These are phyloP conservation scores for Udeniomyces megalosporus DNA, from an alignment of 768 basidiomycete species.

Conservation along the genomic window DNA sequence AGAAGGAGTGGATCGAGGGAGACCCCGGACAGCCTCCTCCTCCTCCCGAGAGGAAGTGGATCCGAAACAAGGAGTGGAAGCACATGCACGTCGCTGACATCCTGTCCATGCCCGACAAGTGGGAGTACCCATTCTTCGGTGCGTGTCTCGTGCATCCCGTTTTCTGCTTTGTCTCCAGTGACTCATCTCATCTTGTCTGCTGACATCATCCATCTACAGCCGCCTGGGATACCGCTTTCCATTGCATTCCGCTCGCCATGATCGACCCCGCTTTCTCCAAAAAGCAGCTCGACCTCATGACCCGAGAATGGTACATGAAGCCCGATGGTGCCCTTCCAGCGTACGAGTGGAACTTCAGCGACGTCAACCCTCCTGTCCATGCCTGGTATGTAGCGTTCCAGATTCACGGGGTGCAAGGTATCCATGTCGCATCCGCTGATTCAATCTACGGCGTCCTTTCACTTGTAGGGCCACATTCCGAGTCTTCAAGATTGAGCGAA, in stretches of 20 bases:
- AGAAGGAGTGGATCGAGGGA: slow-evolving; percentile 89
- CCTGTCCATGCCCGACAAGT: slow-evolving; percentile 99
- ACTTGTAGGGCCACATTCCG: slow-evolving; percentile 73
- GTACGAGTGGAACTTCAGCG: slow-evolving; percentile 98
- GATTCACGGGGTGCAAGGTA: too few relatives aligned
- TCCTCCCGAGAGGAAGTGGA: slow-evolving; percentile 66
- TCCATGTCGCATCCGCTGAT: not conserved
- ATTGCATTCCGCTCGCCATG: slow-evolving; percentile 91
- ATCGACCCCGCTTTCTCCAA: slow-evolving; percentile 93
- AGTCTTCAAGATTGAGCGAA: slow-evolving; percentile 97
- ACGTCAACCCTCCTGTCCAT: slow-evolving; percentile 97
- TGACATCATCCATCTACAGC: not conserved
- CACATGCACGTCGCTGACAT: slow-evolving; percentile 92
- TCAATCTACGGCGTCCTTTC: not conserved
- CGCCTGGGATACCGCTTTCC: slow-evolving; percentile 90
- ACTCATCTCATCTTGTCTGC: not conserved
- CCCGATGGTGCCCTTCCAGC: slow-evolving; percentile 97
- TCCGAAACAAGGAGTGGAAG: slow-evolving; percentile 84
- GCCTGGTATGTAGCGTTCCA: slow-evolving; percentile 49
- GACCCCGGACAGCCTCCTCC: slow-evolving; percentile 91
- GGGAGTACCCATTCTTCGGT: slow-evolving; percentile 98
- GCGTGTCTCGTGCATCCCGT: slow-evolving; percentile 16
- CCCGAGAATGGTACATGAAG: slow-evolving; percentile 95
- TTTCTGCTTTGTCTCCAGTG: not conserved
- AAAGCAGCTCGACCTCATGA: slow-evolving; percentile 88